Evolutionary conservation across 208 protist species (phyloP), one percentile per base, ranked within the genome.

Genomic region (Balamuthia mandrillaris): DNA sequence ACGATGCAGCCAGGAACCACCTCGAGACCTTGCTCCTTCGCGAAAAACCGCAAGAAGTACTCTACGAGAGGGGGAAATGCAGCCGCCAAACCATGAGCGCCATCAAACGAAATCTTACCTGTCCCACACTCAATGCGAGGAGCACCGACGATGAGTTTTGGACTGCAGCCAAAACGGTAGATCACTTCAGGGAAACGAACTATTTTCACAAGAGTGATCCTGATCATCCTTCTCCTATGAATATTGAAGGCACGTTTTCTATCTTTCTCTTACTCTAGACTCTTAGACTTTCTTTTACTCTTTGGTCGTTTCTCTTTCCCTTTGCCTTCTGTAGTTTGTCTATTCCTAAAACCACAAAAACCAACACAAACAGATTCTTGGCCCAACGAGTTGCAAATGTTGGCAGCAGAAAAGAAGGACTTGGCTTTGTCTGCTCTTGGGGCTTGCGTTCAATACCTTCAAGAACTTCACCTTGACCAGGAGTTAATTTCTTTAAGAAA

Each of bases 1-100:
- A 89, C 24, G 89, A 89, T 39, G 60, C 65, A 16, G 61, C 63
- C 29, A 44, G 75, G 18, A 81, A 58, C 29, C 82, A 88, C 12
- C 63, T 92, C 2, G 87, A 90, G 56, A 92, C 89, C 0, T 14
- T 92, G 0, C 78, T 92, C 0, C 47, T 88, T 1, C 86, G 87
- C 52, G 86, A 68, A 3, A 86, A 81, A 47, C 89, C 89, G 24
- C 72, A 65, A 9, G 89, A 92, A 37, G 47, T 92, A 24, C 3
- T 92, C 0, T 82, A 86, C 44, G 89, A 89, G 31, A 88, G 29
- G 75, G 75, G 75, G 10, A 33, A 65, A 45, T 82, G 75, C 35
- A 82, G 52, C 21, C 49, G 75, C 12, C 75, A 82, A 14, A 82
- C 75, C 14, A 12, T 82, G 18, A 33, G 65, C 24, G 35, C 65